Conservation (phyloP, 2,329 filamentous ascomycete genomes). For the Diatrype stigma region DNA sequence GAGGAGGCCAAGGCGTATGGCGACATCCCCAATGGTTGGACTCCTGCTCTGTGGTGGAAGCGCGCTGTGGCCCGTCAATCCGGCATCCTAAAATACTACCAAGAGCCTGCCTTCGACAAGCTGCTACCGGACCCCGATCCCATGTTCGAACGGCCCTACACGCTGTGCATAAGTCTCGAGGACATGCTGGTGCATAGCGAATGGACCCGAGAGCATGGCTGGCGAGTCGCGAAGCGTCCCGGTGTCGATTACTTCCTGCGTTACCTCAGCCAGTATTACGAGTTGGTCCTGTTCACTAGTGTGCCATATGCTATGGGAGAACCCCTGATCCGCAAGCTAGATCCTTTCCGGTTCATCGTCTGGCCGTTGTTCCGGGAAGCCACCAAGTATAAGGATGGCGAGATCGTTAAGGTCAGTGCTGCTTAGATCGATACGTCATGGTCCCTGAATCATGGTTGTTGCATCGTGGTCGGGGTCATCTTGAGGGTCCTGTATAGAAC, state of each 20-base stretch:
- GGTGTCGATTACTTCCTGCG: slow-evolving; percentile 96
- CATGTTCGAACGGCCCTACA: slow-evolving; percentile 80
- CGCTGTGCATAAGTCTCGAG: slow-evolving; percentile 86
- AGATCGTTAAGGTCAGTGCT: slow-evolving; percentile 80
- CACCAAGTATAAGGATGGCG: slow-evolving; percentile 93
- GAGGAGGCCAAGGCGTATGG: slow-evolving; percentile 67
- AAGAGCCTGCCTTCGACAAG: slow-evolving; percentile 91
- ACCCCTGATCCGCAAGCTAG: slow-evolving; percentile 85
- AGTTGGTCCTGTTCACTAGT: slow-evolving; percentile 91
- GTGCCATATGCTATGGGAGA: slow-evolving; percentile 82
- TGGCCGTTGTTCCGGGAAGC: slow-evolving; percentile 95
- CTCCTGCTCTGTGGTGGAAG: slow-evolving; percentile 69
- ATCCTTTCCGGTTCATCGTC: slow-evolving; percentile 91
- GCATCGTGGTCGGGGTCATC: too few relatives aligned
- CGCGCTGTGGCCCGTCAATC: slow-evolving; percentile 71
- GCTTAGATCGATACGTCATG: too few relatives aligned
- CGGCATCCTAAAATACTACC: slow-evolving; percentile 85
- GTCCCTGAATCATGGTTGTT: too few relatives aligned
- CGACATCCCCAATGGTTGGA: slow-evolving; percentile 78
- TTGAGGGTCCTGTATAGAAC: too few relatives aligned
- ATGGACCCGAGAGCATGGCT: slow-evolving; percentile 91
- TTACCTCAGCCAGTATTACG: slow-evolving; percentile 97
- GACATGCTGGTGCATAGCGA: slow-evolving; percentile 93
- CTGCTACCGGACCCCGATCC: slow-evolving; percentile 80
- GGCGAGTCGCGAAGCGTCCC: slow-evolving; percentile 90